Evolutionary conservation across 768 basidiomycete species (phyloP).

Genomic region (Amanita rubescens): DNA sequence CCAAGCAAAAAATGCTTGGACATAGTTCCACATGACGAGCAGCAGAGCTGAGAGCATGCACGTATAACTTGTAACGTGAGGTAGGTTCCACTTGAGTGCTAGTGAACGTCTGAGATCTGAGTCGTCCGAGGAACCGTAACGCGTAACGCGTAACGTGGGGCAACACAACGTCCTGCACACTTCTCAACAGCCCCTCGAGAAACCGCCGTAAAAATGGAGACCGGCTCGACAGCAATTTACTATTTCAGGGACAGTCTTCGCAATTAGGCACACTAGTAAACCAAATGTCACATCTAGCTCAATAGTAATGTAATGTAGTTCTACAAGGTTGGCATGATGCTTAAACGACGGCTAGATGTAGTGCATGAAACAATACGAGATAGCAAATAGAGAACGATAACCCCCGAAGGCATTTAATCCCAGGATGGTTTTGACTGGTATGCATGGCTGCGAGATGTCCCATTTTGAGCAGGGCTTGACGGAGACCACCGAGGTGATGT

Average conservation of each 20-base stretch:
- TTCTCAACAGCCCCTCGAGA: no score
- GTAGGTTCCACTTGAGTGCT: no score
- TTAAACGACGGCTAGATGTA: constrained; percentile 20
- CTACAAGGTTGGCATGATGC: constrained; percentile 21
- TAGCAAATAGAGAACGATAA: constrained; percentile 9
- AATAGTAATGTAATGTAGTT: constrained; percentile 19
- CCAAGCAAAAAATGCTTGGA: no score
- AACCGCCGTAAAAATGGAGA: no score
- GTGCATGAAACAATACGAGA: constrained; percentile 18
- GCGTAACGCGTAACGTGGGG: no score
- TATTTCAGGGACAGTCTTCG: neutral
- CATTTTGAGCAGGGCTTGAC: constrained; percentile 65
- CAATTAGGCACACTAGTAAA: constrained; percentile 5
- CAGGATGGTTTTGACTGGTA: constrained; percentile 47
- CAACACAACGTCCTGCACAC: no score
- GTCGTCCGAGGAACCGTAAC: no score
- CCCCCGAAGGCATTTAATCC: constrained; percentile 28
- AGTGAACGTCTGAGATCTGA: no score
- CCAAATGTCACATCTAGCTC: constrained; percentile 17
- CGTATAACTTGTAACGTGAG: no score
- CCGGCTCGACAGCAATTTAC: neutral
- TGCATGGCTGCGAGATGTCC: constrained; percentile 31
- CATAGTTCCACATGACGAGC: no score
- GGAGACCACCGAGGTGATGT: constrained; percentile 83
- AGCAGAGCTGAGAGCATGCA: no score